Evolutionary conservation across 2,329 filamentous ascomycete species (phyloP), one percentile per base, ranked within the genome.

Genomic region (Fusarium chuoi): DNA sequence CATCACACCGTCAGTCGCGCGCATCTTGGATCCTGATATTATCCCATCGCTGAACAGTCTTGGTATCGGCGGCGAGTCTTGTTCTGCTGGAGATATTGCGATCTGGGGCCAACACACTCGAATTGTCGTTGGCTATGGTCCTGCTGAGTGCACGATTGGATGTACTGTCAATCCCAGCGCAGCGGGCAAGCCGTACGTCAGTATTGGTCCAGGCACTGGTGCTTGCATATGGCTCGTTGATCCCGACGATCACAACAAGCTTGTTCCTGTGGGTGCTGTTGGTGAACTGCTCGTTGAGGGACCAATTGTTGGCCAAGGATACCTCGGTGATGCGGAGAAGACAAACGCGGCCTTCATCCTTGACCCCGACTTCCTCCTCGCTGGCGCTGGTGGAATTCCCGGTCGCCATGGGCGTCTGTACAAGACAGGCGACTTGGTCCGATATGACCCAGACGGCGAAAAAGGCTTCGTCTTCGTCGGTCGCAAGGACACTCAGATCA

Each of bases 401-500:
- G 86, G 86, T 5, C 81, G 84, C 10, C 74, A 66, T 14, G 85
- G 85, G 3, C 82, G 86, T 9, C 74, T 91, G 5, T 91, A 91
- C 77, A 89, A 88, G 75, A 91, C 89, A 0, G 90, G 89, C 2
- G 89, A 92, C 70, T 81, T 91, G 2, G 89, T 88, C 2, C 84
- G 83, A 33, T 89, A 90, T 62, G 84, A 88, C 48, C 78, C 81
- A 0, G 86, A 90, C 56, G 86, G 87, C 3, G 85, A 89, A 41
- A 87, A 87, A 2, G 84, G 84, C 12, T 85, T 91, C 44, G 80
- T 86, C 14, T 91, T 89, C 68, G 83, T 91, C 44, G 90, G 90
- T 22, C 86, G 92, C 55, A 91, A 90, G 73, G 91, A 93, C 75
- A 87, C 87, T n/a, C 91, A 91, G 79, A 88, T 92, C 62, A 93